Evolutionary conservation across 163 green algal genomes (phyloP).

Genomic region (Trebouxia gelatinosa): DNA sequence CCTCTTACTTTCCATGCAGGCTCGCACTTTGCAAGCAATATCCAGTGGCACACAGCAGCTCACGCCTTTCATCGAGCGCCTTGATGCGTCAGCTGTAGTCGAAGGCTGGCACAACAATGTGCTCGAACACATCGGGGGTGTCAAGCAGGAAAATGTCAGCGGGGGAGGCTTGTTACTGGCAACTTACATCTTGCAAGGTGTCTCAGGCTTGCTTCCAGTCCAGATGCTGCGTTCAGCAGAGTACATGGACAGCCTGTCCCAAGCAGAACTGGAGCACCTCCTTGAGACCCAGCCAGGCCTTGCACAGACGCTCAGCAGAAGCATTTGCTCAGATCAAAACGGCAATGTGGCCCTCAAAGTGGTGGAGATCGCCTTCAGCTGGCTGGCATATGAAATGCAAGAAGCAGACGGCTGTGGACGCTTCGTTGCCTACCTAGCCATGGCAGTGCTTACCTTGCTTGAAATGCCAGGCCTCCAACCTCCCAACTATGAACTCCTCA

Average conservation of each 20-base stretch:
- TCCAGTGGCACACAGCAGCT: neutral
- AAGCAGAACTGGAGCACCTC: neutral
- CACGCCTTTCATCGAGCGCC: conserved; percentile 24
- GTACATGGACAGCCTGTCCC: conserved; percentile 25
- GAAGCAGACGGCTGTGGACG: conserved; percentile 20
- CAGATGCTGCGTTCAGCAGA: conserved; percentile 6
- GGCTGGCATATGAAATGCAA: conserved; percentile 28
- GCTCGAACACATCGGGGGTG: conserved; percentile 2
- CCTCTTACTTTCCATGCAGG: too few species aligned
- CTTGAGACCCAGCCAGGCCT: conserved; percentile 15
- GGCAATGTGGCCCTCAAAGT: conserved; percentile 3
- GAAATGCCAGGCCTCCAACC: conserved; percentile 20
- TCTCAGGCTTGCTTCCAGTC: neutral
- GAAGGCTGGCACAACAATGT: conserved; percentile 30
- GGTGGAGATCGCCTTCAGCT: conserved; percentile 27
- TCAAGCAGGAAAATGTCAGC: conserved; percentile 14
- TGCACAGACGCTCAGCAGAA: conserved; percentile 23
- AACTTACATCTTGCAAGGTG: conserved; percentile 23
- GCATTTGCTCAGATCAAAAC: neutral
- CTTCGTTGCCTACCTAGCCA: conserved; percentile 25
- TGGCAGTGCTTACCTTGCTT: conserved; percentile 16
- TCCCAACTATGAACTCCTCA: conserved; percentile 21
- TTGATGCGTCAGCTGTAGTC: conserved; percentile 23
- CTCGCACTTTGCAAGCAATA: too few species aligned
- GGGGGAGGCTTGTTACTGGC: conserved; percentile 16